Base-by-base conservation (phyloP, 2,329 filamentous ascomycete species). In the Microthyrium microscopicum region DNA sequence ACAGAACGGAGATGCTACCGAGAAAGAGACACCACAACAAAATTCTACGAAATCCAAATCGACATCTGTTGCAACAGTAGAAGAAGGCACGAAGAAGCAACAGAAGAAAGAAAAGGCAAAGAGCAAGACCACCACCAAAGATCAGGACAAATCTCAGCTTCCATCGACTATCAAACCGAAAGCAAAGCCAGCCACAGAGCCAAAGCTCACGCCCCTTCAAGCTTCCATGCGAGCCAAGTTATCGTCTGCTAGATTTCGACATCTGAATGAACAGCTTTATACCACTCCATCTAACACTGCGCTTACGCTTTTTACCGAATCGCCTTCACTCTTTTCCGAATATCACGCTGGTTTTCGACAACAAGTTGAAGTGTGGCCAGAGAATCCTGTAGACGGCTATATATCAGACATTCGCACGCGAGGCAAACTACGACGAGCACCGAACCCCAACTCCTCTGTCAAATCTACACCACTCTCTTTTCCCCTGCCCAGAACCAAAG, bases 341-440 rank as follows among this genome's bases (percentile, higher is more conserved):
- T 98, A 98, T 57, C 89, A 98, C 58, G 77, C 84, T 40, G 89
- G 89, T 21, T 98, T 98, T 66, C 78, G 85, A 1, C 80, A 85
- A 34, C 89, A 98, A 59, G 89, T 95, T 38, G 77, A 82, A 49
- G 79, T 85, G 3, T 98, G 89, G 89, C 89, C 89, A 5, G 81
- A 87, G 50, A 98, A 98, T 56, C 89, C 89, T 0, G 83, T 98
- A 29, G 81, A 94, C 53, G 72, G 70, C 37, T 95, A 92, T 58
- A 75, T 94, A 42, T 51, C 60, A 19, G 68, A 77, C 32, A 73
- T 95, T 42, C 66, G 73, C 36, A 51, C 57, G 12, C 72, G 87
- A n/a, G 82, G 68, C 15, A 69, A 65, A 30, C 56, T 72, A 15
- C 50, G 53, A 20, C 40, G 18, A 19, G 28, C 16, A 29, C 12